A percentile compares a stretch with the other conserved stretches of the same genome.
phyloP scores from a whole-genome alignment of 2,329 filamentous ascomycete species.

The Fusarium nelsonii region DNA sequence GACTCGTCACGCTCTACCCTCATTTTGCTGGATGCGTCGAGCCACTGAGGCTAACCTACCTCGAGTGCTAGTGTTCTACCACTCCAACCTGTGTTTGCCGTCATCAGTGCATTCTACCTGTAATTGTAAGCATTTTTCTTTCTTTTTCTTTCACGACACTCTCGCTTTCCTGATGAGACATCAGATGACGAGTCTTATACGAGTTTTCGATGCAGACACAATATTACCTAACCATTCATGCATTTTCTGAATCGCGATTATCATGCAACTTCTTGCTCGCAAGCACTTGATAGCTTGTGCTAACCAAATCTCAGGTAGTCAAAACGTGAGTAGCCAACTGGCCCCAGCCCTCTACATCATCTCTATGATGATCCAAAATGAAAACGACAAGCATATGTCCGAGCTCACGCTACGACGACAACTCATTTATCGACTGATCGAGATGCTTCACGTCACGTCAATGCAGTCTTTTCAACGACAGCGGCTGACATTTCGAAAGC shows the following conservation, averaged over 20 bases:
- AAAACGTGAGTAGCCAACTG: constrained; percentile 45
- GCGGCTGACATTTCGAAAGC: constrained; percentile 45
- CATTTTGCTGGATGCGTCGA: constrained; percentile 20
- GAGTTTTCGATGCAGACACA: constrained; percentile 78
- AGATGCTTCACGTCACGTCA: constrained; percentile 36
- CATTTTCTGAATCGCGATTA: constrained; percentile 61
- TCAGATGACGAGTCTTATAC: constrained; percentile 85
- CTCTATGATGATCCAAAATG: constrained; percentile 84
- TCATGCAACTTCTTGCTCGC: constrained; percentile 13
- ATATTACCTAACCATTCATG: constrained; percentile 79
- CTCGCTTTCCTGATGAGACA: constrained; percentile 55
- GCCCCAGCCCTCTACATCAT: constrained; percentile 28
- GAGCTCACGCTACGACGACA: constrained; percentile 71
- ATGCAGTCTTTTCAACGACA: constrained; percentile 31
- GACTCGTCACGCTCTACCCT: constrained; percentile 60
- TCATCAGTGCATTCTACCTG: not conserved
- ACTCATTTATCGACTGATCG: constrained; percentile 54
- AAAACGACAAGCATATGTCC: constrained; percentile 99
- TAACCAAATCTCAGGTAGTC: constrained; percentile 38
- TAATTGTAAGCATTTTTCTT: constrained; percentile 33
- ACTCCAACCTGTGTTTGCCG: no score
- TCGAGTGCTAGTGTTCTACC: constrained; percentile 35
- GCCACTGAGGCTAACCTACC: constrained; percentile 41
- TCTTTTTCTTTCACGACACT: constrained; percentile 21
- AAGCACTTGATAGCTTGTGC: constrained; percentile 24